Evolutionary conservation across 163 green algal species (phyloP).

Genomic region (Chlamydomonas reinhardtii): DNA sequence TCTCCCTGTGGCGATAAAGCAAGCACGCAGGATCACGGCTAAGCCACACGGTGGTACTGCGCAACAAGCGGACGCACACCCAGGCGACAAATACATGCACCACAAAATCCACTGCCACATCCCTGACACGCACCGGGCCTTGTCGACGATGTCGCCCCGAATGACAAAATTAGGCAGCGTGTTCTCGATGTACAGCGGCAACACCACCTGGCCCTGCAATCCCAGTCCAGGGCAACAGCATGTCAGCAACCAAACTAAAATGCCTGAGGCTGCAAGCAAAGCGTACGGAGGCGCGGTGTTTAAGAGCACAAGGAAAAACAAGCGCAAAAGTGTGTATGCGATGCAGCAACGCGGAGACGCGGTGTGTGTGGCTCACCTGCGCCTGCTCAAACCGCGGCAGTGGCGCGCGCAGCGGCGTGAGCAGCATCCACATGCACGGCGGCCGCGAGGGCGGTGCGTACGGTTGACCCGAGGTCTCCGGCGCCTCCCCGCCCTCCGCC

Average conservation of each 20-base stretch:
- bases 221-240: too few relatives aligned
- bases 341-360: too few relatives aligned
- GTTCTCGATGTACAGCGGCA: slow-evolving; percentile 81
- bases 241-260: neutral
- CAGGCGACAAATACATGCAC: neutral
- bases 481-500: neutral
- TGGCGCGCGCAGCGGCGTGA: slow-evolving; percentile 48
- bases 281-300: neutral
- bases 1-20: slow-evolving; percentile 7
- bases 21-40: too few relatives aligned
- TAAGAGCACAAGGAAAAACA: too few relatives aligned
- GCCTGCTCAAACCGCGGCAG: slow-evolving; percentile 45
- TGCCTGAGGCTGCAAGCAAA: neutral
- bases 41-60: too few relatives aligned
- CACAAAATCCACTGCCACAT: too few relatives aligned
- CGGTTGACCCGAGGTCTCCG: neutral
- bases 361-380: too few relatives aligned
- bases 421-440: slow-evolving; percentile 76
- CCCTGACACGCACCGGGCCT: slow-evolving; percentile 5
- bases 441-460: slow-evolving; percentile 36
- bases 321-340: too few relatives aligned
- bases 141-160: slow-evolving; percentile 61
- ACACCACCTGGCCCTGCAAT: slow-evolving; percentile 56
- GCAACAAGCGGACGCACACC: too few relatives aligned
- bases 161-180: slow-evolving; percentile 85